A percentile compares a stretch with the other conserved stretches of the same genome.
Evolutionary conservation across 169 alveolate genomes (phyloP).

Genomic region (Cryptosporidium tyzzeri): DNA sequence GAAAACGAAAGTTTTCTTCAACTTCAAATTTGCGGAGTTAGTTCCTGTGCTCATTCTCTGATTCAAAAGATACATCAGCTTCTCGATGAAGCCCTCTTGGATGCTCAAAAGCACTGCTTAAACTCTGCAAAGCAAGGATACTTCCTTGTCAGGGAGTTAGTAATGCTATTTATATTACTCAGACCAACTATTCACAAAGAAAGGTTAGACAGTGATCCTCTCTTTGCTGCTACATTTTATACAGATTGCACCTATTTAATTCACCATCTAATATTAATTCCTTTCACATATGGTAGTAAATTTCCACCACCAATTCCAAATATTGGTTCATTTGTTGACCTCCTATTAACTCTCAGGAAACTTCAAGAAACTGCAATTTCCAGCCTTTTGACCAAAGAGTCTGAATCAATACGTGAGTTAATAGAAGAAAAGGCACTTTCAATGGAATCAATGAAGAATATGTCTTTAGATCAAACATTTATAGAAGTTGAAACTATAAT

Average conservation of each 20-base stretch:
- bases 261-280: conserved; percentile 59
- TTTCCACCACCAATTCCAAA: conserved; percentile 65
- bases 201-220: conserved; percentile 47
- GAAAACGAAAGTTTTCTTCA: conserved; percentile 65
- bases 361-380: conserved; percentile 70
- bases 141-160: conserved; percentile 55
- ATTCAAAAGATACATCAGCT: conserved; percentile 54
- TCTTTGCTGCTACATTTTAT: conserved; percentile 66
- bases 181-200: conserved; percentile 67
- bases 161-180: conserved; percentile 53
- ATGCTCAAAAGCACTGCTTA: conserved; percentile 35
- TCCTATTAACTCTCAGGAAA: conserved; percentile 56
- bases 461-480: conserved; percentile 51
- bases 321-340: conserved; percentile 73
- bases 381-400: conserved; percentile 30
- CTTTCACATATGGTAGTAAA: conserved; percentile 61
- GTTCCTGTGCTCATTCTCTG: conserved; percentile 50
- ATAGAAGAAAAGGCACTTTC: conserved; percentile 44
- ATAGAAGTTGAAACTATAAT: conserved; percentile 50
- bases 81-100: conserved; percentile 52
- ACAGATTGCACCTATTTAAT: conserved; percentile 69
- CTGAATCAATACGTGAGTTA: not conserved
- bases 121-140: conserved; percentile 71
- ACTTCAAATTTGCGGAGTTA: conserved; percentile 64
- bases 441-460: conserved; percentile 33